phyloP scores from a whole-genome alignment of 345 rosid species.

The Hevea brasiliensis region DNA sequence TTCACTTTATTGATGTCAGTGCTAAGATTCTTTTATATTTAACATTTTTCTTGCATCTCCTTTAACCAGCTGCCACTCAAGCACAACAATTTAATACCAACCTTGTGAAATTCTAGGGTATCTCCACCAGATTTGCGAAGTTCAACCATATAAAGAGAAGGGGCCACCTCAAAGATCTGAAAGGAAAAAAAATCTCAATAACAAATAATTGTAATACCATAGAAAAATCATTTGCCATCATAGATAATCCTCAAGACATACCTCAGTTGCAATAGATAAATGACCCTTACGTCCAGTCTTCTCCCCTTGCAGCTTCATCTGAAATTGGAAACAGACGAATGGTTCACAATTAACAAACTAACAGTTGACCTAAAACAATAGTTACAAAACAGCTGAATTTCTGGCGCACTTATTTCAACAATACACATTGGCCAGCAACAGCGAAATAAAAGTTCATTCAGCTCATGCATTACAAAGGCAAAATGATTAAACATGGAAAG shows the following conservation, averaged over 20 bases:
- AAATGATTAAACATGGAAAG: background rate
- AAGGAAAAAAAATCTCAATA: background rate
- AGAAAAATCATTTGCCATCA: background rate
- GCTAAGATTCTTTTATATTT: background rate
- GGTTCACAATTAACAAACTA: conserved; percentile 6
- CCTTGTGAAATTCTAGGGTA: conserved; percentile 97
- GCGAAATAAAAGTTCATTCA: background rate
- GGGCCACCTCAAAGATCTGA: conserved; percentile 95
- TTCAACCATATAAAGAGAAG: conserved; percentile 94
- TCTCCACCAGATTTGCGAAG: conserved; percentile 93
- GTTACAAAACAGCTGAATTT: background rate
- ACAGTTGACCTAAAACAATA: conserved; percentile 1
- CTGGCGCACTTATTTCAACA: background rate
- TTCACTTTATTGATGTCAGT: background rate
- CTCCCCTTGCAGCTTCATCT: conserved; percentile 92
- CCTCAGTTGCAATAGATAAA: conserved; percentile 92
- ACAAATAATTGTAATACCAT: background rate
- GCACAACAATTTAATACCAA: conserved; percentile 11
- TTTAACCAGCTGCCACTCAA: background rate
- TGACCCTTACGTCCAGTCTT: conserved; percentile 99
- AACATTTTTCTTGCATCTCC: background rate
- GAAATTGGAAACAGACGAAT: conserved; percentile 10
- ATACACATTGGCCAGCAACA: background rate
- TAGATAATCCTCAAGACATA: conserved; percentile 21
- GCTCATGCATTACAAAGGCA: background rate